Base-by-base conservation (phyloP, 1,284 basidiomycete genomes). In the Naganishia albida region DNA sequence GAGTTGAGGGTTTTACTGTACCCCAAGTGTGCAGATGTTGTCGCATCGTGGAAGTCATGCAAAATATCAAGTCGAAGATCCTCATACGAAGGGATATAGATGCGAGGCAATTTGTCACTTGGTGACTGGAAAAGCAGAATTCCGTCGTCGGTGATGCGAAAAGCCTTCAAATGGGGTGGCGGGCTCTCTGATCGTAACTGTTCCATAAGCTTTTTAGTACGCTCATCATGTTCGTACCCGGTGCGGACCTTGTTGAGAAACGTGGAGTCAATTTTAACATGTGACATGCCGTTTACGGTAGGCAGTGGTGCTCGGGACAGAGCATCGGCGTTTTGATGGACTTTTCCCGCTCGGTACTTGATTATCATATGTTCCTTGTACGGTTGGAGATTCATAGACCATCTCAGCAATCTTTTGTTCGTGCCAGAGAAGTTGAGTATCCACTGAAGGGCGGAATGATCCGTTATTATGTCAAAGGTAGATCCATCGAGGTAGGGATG, bases 201-300 rank as follows among this genome's bases (percentile, higher is more conserved):
- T n/a, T n/a, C n/a, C n/a, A n/a, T n/a, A n/a, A n/a, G n/a, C n/a
- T n/a, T n/a, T n/a, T n/a, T n/a, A n/a, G n/a, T n/a, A n/a, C n/a
- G n/a, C n/a, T n/a, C n/a, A n/a, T n/a, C n/a, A n/a, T n/a, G n/a
- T n/a, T n/a, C n/a, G n/a, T n/a, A n/a, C n/a, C n/a, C n/a, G n/a
- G n/a, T n/a, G n/a, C n/a, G n/a, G n/a, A n/a, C n/a, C n/a, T n/a
- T n/a, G n/a, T n/a, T n/a, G n/a, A n/a, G n/a, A n/a, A n/a, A n/a
- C n/a, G n/a, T n/a, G n/a, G n/a, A n/a, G n/a, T 62, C 48, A 2
- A 51, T 18, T 7, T 18, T 2, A 34, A 38, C 46, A 28, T 81
- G 46, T 8, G 46, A 6, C 46, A 49, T 49, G 4, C 46, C 20
- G 15, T 49, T 49, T 4, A 49, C 46, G 18, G 25, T 46, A n/a